Percentiles rank a stretch among this genome's conserved stretches.
phyloP scores from a whole-genome alignment of 192 early-diverging fungal species.

The Umbelopsis sp. region DNA sequence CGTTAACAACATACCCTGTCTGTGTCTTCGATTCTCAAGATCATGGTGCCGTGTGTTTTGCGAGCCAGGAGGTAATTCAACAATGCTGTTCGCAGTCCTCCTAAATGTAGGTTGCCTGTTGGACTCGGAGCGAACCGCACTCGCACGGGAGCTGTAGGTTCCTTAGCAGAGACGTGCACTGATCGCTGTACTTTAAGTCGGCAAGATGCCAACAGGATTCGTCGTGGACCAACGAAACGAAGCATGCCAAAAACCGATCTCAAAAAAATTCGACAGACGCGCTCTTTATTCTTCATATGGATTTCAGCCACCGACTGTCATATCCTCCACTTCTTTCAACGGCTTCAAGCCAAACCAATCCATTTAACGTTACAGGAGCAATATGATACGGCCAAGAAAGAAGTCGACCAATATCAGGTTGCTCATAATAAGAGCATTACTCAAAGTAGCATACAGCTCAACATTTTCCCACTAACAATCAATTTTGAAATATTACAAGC shows the following conservation, averaged over 20 bases:
- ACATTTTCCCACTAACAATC: no score
- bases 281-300: no score
- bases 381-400: no score
- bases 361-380: no score
- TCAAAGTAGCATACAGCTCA: no score
- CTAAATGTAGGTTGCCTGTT: conserved; percentile 91
- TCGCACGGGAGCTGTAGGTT: conserved; percentile 54
- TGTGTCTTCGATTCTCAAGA: conserved; percentile 94
- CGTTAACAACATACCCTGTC: conserved; percentile 57
- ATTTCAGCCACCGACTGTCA: no score
- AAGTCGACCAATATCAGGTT: no score
- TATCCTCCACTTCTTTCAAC: no score
- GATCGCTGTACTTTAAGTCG: not conserved
- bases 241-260: not conserved
- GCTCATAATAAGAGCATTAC: no score
- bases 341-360: no score
- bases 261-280: not conserved
- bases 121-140: conserved; percentile 95
- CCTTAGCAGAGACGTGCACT: not conserved
- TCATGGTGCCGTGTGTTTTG: conserved; percentile 72
- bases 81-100: conserved; percentile 89
- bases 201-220: not conserved
- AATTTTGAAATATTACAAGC: not conserved
- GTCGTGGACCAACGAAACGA: conserved; percentile 7
- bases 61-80: conserved; percentile 88